Evolutionary conservation across 768 basidiomycete genomes (phyloP), one percentile per base, ranked within the genome.

Genomic region (Leccinum boreale): DNA sequence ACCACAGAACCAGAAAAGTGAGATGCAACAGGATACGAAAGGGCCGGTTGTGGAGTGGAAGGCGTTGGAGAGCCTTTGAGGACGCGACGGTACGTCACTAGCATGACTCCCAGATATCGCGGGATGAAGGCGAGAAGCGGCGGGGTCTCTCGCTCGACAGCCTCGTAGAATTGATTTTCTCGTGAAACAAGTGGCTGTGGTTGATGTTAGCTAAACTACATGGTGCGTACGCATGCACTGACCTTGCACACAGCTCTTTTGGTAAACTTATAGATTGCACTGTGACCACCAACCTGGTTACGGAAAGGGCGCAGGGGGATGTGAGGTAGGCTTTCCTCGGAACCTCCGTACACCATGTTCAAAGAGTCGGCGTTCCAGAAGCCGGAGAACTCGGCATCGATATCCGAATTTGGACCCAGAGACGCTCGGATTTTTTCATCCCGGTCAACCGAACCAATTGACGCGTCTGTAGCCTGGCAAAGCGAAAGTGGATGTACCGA

Each of bases 171-270:
- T 49, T 97, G 79, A 69, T 99, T 99, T 75, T 99, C 97, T 56
- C 95, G 85, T 4, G 92, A 94, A 29, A 97, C 94, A 8, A 99
- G 85, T 15, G 96, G 96, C 95, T 98, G 21, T 17, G 50, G 58
- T 49, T 26, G 64, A 62, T 60, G 54, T 63, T 53, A 70, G 58
- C 21, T 21, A 19, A 28, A 52, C 5, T 26, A 21, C 33, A 49
- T 46, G 12, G 14, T 17, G 21, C 5, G 10, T 42, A 31, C 12
- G 26, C 19, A 19, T 45, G 45, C 33, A 72, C 89, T 67, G 65
- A 97, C 96, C 86, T 99, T 99, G 80, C 97, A 99, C 15, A 99
- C 94, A 8, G 97, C 96, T 62, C 94, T 84, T 67, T 93, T 93
- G 4, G 95, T 98, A 64, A 99, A 98, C 69, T 95, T 94, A 75